A percentile compares a stretch with the other conserved stretches of the same genome.
phyloP scores from a whole-genome alignment of 2,329 filamentous ascomycete species.

The Esteya vermicola region DNA sequence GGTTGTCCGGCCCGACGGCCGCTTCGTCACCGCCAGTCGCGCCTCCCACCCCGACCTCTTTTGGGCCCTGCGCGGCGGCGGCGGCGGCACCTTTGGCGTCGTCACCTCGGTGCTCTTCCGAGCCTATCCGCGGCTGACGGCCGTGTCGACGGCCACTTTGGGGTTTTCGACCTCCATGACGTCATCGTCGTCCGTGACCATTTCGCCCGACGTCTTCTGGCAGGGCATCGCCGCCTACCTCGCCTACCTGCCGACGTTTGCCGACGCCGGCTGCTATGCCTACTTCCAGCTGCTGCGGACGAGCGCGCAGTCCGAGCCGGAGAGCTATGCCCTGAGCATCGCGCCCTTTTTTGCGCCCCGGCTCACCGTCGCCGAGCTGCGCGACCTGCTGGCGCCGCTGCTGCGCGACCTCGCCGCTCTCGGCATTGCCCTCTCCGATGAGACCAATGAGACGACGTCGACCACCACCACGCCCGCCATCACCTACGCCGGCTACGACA shows the following conservation, averaged over 20 bases:
- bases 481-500: constrained; percentile 13
- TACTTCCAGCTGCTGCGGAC: constrained; percentile 16
- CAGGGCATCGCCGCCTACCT: constrained; percentile 16
- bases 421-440: constrained; percentile 12
- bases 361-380: constrained; percentile 10
- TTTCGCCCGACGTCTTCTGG: constrained; percentile 27
- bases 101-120: constrained; percentile 16
- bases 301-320: constrained; percentile 6
- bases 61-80: constrained; percentile 34
- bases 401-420: constrained; percentile 12
- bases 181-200: too few relatives aligned
- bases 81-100: constrained; percentile 23
- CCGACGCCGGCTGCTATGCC: constrained; percentile 16
- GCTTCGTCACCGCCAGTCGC: constrained; percentile 24
- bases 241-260: constrained; percentile 14
- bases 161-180: too few relatives aligned
- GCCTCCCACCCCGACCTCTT: constrained; percentile 29
- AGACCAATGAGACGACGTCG: too few relatives aligned
- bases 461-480: too few relatives aligned
- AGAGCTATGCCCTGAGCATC: constrained; percentile 15
- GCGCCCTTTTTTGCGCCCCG: constrained; percentile 14
- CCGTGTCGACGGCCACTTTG: constrained; percentile 14
- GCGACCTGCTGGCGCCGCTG: constrained; percentile 12
- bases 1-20: constrained; percentile 30
- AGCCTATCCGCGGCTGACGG: constrained; percentile 7